Percentiles rank a stretch among this genome's conserved stretches.
Evolutionary conservation across 805 yeast genomes (phyloP).

Genomic region (Kluyveromyces wickerhamii): DNA sequence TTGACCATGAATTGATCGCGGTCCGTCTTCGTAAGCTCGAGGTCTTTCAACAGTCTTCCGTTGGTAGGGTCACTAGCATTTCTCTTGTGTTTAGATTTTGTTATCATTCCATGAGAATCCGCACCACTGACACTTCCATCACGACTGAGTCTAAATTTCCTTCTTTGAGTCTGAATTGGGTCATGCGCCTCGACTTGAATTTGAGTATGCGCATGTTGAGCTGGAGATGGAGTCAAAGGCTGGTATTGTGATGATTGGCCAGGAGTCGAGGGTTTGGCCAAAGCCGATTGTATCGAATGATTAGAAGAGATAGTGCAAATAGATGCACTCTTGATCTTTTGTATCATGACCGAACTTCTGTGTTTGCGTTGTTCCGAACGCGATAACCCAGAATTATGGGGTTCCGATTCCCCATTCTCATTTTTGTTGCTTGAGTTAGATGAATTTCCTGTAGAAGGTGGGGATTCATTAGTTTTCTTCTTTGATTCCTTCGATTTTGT

Average conservation of each 20-base stretch:
- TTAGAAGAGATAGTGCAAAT: constrained; percentile 15
- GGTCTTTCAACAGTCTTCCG: background rate
- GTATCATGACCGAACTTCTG: constrained; percentile 19
- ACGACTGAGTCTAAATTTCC: constrained; percentile 4
- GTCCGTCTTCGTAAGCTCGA: background rate
- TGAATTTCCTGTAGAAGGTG: background rate
- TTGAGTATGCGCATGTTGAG: too few relatives aligned
- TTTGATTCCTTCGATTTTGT: constrained; percentile 21
- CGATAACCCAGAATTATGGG: constrained; percentile 6
- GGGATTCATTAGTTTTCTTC: constrained; percentile 13
- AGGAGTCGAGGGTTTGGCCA: constrained; percentile 5
- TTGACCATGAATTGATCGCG: too few relatives aligned
- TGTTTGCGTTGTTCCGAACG: constrained; percentile 19
- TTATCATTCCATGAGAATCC: constrained; percentile 2
- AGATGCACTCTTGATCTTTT: constrained; percentile 17
- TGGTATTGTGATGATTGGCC: background rate
- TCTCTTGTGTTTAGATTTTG: constrained; percentile 2
- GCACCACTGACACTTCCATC: constrained; percentile 1
- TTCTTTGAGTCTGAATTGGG: background rate
- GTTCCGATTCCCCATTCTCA: background rate
- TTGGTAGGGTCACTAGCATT: constrained; percentile 2
- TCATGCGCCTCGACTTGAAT: too few relatives aligned
- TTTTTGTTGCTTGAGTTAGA: background rate
- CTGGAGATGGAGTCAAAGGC: constrained; percentile 3
- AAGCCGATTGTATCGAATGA: constrained; percentile 15